Conservation (phyloP, 495 filamentous ascomycete genomes). For the Rusavskia elegans region DNA sequence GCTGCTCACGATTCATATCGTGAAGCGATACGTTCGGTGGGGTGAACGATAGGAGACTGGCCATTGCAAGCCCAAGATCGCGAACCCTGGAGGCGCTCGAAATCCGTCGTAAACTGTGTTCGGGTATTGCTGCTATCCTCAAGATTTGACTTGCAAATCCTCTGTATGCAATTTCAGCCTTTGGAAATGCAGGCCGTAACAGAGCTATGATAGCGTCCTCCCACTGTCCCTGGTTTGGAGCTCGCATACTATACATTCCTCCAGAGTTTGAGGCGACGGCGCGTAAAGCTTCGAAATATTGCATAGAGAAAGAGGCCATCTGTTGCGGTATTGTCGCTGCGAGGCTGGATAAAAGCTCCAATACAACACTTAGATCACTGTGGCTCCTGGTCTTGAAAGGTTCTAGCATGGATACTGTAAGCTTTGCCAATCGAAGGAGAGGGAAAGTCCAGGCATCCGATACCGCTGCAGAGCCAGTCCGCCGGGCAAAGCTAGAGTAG, state of each 20-base stretch:
- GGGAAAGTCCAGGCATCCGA: constrained; percentile 32
- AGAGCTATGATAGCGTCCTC: constrained; percentile 28
- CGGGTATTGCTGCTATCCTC: constrained; percentile 28
- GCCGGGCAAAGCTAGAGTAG: constrained; percentile 25
- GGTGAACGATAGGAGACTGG: constrained; percentile 16
- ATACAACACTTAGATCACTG: constrained; percentile 15
- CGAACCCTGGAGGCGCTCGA: constrained; percentile 36
- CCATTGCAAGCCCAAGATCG: constrained; percentile 32
- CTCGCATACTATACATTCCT: constrained; percentile 2
- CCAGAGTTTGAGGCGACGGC: constrained; percentile 19
- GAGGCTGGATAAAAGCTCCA: constrained; percentile 25
- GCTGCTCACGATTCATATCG: constrained; percentile 5
- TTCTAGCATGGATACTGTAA: constrained; percentile 27
- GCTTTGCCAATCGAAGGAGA: constrained; percentile 28
- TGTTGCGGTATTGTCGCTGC: constrained; percentile 29
- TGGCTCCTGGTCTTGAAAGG: constrained; percentile 13
- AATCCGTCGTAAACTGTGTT: constrained; percentile 30
- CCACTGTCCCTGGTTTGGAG: constrained; percentile 14
- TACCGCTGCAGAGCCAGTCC: constrained; percentile 22
- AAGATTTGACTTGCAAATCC: constrained; percentile 42
- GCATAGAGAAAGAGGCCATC: constrained; percentile 26
- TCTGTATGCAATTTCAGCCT: constrained; percentile 36
- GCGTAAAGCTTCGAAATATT: constrained; percentile 30
- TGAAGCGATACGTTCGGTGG: constrained; percentile 13
- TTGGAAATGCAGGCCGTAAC: constrained; percentile 28